Percentiles rank a stretch among this genome's conserved stretches.
These are phyloP conservation scores for Cladorrhinum sp. DNA, from an alignment of 2,329 filamentous ascomycete species.

Conservation along the genomic window DNA sequence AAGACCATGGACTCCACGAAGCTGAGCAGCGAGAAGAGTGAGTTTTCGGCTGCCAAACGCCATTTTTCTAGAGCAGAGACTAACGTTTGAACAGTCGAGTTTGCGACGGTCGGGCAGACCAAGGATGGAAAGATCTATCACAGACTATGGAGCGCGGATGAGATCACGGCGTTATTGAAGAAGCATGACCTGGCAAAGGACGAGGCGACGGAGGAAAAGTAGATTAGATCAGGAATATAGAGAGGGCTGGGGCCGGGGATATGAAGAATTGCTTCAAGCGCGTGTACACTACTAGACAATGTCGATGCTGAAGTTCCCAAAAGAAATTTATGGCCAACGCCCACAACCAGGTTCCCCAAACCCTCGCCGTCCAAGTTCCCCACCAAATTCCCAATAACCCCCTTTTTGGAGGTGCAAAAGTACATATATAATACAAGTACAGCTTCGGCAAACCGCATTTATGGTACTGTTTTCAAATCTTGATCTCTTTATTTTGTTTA, in stretches of 20 bases:
- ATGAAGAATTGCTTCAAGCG: constrained; percentile 21
- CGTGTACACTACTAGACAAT: constrained; percentile 29
- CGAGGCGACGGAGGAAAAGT: constrained; percentile 68
- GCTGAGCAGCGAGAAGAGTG: constrained; percentile 98
- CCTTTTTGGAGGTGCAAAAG: not conserved
- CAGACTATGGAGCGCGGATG: constrained; percentile 92
- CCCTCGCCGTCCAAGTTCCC: too few species aligned
- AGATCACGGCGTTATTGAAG: constrained; percentile 90
- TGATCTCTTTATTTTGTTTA: not conserved
- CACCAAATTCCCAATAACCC: not conserved
- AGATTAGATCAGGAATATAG: constrained; percentile 23
- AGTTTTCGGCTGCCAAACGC: constrained; percentile 36
- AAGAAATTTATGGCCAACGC: not conserved
- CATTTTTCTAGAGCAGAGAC: constrained; percentile 8
- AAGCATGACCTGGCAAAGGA: constrained; percentile 93
- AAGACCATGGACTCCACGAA: constrained; percentile 99
- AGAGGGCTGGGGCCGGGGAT: not conserved
- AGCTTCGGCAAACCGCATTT: too few species aligned
- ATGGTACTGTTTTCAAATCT: not conserved
- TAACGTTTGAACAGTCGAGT: constrained; percentile 67
- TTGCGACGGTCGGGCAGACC: constrained; percentile 95
- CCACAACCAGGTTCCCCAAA: constrained; percentile 1
- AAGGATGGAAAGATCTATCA: constrained; percentile 97
- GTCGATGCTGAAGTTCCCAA: constrained; percentile 14
- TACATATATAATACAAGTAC: not conserved